A percentile compares a stretch with the other conserved stretches of the same genome.
These are phyloP conservation scores for Fagus crenata DNA, from an alignment of 306 rosid species.

Conservation along the genomic window DNA sequence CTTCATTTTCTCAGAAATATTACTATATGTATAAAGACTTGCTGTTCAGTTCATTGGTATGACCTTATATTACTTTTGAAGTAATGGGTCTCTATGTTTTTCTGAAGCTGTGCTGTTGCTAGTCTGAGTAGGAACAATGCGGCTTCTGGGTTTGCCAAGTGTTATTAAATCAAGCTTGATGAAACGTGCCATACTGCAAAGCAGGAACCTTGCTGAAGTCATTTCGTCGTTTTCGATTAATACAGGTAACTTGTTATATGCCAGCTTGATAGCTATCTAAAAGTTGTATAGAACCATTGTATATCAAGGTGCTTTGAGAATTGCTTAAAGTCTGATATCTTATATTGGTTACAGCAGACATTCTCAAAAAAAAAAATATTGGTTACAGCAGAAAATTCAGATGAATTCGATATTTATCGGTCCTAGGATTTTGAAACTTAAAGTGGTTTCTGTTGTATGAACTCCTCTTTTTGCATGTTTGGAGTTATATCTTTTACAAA, in stretches of 20 bases:
- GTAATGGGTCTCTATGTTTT: not conserved
- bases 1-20: not conserved
- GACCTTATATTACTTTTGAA: not conserved
- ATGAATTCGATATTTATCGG: not conserved
- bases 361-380: too few species aligned
- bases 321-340: not conserved
- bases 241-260: constrained; percentile 19
- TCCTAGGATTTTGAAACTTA: not conserved
- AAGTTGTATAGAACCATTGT: not conserved
- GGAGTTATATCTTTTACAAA: not conserved
- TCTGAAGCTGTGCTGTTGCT: not conserved
- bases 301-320: not conserved
- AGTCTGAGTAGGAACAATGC: not conserved
- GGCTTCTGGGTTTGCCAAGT: constrained; percentile 13
- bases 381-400: not conserved
- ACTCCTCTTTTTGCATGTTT: not conserved
- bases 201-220: constrained; percentile 15
- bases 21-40: not conserved
- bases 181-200: constrained; percentile 25
- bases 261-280: not conserved
- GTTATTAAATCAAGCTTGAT: constrained; percentile 25
- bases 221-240: constrained; percentile 16
- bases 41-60: not conserved
- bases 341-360: not conserved
- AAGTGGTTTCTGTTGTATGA: not conserved